Evolutionary conservation across 2,329 filamentous ascomycete genomes (phyloP).

Genomic region (Pestalotiopsis sp.): DNA sequence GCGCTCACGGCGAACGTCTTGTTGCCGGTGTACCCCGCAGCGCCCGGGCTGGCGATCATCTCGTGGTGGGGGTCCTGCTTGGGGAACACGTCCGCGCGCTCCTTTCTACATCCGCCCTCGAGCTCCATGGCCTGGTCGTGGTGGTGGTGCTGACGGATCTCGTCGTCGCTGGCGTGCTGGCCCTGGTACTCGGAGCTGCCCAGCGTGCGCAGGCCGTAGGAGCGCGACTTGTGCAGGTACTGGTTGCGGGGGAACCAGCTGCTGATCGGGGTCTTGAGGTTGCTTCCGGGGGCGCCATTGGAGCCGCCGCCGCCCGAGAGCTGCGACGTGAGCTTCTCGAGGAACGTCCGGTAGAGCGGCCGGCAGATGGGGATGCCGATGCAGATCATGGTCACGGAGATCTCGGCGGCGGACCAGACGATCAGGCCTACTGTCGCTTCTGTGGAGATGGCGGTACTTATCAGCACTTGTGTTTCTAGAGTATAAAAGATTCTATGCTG

Average conservation of each 20-base stretch:
- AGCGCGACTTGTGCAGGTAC: background rate
- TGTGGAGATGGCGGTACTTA: background rate
- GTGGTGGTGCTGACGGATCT: background rate
- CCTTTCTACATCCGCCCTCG: background rate
- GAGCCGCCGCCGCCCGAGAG: background rate
- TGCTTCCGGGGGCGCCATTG: background rate
- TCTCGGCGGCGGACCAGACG: conserved; percentile 9
- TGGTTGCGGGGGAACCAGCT: background rate
- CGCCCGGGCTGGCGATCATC: background rate
- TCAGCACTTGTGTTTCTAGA: background rate
- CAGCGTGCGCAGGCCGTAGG: background rate
- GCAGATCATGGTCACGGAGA: conserved; percentile 21
- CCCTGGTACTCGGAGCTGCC: background rate
- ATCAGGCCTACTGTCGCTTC: conserved; percentile 7
- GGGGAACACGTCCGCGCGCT: background rate
- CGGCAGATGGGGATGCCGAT: conserved; percentile 23
- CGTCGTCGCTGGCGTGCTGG: background rate
- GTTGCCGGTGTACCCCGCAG: background rate
- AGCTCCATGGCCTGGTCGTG: background rate
- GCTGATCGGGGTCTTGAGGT: background rate
- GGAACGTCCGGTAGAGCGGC: conserved; percentile 13
- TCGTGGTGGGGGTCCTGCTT: background rate
- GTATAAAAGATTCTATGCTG: no score
- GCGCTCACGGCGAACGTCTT: background rate
- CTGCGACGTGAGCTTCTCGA: conserved; percentile 9